Conservation (phyloP, 169 alveolate species). For the Cryptosporidium andersoni region DNA sequence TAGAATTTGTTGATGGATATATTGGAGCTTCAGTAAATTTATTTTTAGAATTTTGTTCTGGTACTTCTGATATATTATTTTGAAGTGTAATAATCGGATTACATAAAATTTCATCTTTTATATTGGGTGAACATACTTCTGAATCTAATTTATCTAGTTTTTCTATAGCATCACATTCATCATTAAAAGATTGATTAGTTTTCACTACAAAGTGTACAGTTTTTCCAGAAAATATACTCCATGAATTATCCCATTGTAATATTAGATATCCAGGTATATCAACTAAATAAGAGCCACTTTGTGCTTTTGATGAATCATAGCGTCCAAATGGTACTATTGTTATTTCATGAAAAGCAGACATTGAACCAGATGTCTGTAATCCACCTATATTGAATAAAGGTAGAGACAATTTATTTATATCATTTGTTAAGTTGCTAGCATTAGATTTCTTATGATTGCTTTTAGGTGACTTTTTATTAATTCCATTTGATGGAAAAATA, state of each 20-base stretch:
- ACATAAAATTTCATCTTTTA: background rate
- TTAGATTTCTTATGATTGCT: background rate
- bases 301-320: slow-evolving; percentile 69
- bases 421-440: background rate
- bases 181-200: slow-evolving; percentile 12
- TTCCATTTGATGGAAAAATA: no score
- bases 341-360: slow-evolving; percentile 22
- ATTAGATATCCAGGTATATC: slow-evolving; percentile 48
- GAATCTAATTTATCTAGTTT: background rate
- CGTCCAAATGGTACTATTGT: slow-evolving; percentile 26
- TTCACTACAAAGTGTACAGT: slow-evolving; percentile 63
- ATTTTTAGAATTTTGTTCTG: no score
- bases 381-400: no score
- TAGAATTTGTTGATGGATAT: no score
- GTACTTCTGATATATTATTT: no score
- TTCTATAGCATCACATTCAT: background rate
- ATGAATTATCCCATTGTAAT: slow-evolving; percentile 67
- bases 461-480: background rate
- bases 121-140: background rate
- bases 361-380: no score
- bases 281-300: slow-evolving; percentile 58
- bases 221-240: slow-evolving; percentile 70
- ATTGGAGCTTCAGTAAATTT: no score
- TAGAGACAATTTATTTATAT: background rate
- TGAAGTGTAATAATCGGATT: no score